Conservation (phyloP, 164 flowering plant species). For the Stephania yunnanensis region DNA sequence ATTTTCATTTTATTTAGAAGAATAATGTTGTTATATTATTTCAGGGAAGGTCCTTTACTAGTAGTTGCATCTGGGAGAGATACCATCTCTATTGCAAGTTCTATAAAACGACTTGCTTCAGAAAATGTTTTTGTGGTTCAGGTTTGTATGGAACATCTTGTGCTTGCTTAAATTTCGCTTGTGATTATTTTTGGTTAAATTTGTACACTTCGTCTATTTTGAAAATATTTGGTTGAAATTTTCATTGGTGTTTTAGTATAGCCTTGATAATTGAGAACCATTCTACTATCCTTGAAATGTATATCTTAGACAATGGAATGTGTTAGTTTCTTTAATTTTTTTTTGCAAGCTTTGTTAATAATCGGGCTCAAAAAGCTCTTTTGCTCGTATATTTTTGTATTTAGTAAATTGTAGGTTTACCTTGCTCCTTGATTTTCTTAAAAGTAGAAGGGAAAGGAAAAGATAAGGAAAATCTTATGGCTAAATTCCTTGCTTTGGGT, state of each 20-base stretch:
- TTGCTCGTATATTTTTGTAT: not conserved
- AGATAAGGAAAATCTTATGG: not conserved
- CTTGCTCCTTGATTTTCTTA: not conserved
- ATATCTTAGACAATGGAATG: not conserved
- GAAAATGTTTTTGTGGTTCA: slow-evolving; percentile 89
- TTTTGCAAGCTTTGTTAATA: not conserved
- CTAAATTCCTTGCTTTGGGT: not conserved
- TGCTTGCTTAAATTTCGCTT: not conserved
- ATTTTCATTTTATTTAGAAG: not conserved
- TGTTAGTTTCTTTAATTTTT: not conserved
- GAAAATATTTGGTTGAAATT: too few relatives aligned
- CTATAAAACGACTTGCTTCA: slow-evolving; percentile 64
- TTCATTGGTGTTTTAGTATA: not conserved
- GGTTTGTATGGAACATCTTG: slow-evolving; percentile 32
- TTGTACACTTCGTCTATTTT: not conserved
- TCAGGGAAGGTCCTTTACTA: slow-evolving; percentile 87
- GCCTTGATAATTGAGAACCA: not conserved
- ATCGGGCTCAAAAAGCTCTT: not conserved
- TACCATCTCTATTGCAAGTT: slow-evolving; percentile 77
- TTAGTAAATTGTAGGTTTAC: not conserved
- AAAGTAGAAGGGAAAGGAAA: not conserved
- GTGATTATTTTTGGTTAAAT: not conserved
- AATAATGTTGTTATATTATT: slow-evolving; percentile 5
- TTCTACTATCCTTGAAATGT: not conserved
- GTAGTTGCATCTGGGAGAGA: slow-evolving; percentile 95